Conservation (phyloP, 129 eudicot species). For the Erigeron canadensis region DNA sequence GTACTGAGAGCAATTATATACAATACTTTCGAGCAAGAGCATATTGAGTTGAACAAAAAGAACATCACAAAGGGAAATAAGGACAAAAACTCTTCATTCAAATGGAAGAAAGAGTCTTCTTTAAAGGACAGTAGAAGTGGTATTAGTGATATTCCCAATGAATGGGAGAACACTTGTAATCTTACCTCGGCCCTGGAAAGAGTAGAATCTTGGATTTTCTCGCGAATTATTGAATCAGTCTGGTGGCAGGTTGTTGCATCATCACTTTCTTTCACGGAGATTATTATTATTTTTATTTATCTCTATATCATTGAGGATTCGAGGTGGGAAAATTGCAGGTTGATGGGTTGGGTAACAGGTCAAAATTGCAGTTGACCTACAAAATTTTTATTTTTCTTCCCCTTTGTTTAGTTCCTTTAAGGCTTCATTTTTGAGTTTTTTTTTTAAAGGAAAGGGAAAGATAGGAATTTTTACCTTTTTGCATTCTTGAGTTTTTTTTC, state of each 20-base stretch:
- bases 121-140: conserved; percentile 33
- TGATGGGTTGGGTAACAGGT: neutral
- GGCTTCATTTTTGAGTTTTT: too few species aligned
- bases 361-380: neutral
- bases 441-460: too few species aligned
- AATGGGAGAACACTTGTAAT: conserved; percentile 62
- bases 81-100: conserved; percentile 40
- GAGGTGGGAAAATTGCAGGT: conserved; percentile 1
- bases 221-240: conserved; percentile 79
- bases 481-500: too few species aligned
- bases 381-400: neutral
- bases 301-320: neutral
- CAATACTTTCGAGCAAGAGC: conserved; percentile 65
- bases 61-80: conserved; percentile 31
- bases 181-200: conserved; percentile 63
- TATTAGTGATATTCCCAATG: conserved; percentile 31
- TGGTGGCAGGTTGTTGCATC: conserved; percentile 88
- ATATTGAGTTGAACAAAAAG: conserved; percentile 17
- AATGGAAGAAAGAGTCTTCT: conserved; percentile 47
- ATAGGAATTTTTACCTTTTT: too few species aligned
- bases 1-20: conserved; percentile 70
- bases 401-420: neutral
- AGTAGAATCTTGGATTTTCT: conserved; percentile 92
- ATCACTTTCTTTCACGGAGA: conserved; percentile 3
- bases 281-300: neutral